Evolutionary conservation across 495 filamentous ascomycete species (phyloP).

Genomic region (Thermothielavioides terrestris): DNA sequence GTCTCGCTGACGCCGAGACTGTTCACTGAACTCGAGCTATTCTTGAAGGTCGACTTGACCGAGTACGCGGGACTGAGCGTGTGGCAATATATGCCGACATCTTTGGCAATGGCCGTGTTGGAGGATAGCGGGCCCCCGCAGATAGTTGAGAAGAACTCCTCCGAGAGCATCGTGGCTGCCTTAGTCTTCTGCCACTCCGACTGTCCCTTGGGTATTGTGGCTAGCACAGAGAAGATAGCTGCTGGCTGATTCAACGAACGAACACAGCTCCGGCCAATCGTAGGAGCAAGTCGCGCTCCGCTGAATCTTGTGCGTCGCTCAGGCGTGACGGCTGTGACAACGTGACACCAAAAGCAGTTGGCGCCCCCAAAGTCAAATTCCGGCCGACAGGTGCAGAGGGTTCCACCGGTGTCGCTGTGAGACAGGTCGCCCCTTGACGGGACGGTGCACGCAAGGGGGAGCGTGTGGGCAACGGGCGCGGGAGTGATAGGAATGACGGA

Average conservation of each 20-base stretch:
- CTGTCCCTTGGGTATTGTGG: no score
- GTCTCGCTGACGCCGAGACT: slow-evolving; percentile 71
- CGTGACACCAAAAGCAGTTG: background rate
- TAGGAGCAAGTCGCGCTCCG: background rate
- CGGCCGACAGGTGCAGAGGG: background rate
- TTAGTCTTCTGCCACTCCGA: background rate
- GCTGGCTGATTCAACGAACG: background rate
- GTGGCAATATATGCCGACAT: slow-evolving; percentile 77
- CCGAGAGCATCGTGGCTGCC: slow-evolving; percentile 57
- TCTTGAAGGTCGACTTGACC: slow-evolving; percentile 76
- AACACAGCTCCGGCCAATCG: background rate
- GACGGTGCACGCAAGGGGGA: slow-evolving; percentile 1
- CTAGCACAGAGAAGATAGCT: no score
- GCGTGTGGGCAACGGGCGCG: background rate
- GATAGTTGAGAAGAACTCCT: slow-evolving; percentile 71
- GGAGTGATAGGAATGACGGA: background rate
- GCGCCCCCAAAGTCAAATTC: slow-evolving; percentile 1
- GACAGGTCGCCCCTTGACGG: background rate
- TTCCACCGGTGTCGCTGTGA: slow-evolving; percentile 6
- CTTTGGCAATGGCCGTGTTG: slow-evolving; percentile 58
- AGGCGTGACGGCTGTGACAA: no score
- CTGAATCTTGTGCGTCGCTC: background rate
- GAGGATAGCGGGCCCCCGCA: slow-evolving; percentile 54
- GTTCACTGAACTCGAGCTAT: slow-evolving; percentile 71
- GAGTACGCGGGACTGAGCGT: slow-evolving; percentile 66